Base-by-base conservation (phyloP, 2,329 filamentous ascomycete genomes). In the Mariannaea sp. region DNA sequence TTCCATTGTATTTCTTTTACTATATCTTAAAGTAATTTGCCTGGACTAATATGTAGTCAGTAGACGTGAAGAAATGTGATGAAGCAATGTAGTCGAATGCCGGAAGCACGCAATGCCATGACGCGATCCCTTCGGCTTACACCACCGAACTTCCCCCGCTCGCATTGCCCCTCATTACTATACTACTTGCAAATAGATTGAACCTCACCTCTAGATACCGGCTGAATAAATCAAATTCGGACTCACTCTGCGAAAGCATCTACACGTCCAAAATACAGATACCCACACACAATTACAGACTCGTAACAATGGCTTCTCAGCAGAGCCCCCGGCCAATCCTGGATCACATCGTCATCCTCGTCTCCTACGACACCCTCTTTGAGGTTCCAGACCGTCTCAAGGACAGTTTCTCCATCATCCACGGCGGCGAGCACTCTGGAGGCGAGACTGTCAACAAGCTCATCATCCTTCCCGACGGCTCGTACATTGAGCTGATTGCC, bases 401-500 rank as follows among this genome's bases (percentile, higher is more conserved):
- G 2, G 65, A 77, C 5, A 72, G 78, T 42, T 86, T 89, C 70
- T 80, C 76, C 41, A 70, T 88, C 48, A 77, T 79, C 26, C 75
- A 81, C 2, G 86, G 86, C 48, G 86, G 86, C 29, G 74, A 71
- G 13, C 85, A 88, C 62, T 80, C 82, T 7, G 85, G 85, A 57
- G 79, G 79, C 12, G 74, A 73, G 59, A 88, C 80, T 1, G 80
- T 78, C 55, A 89, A 88, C 70, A 80, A 78, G 36, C 79, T 89
- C 14, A 78, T 88, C 16, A 70, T 86, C 12, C 80, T 89, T 54
- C 63, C 74, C 20, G 85, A 88, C 60, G 86, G 86, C 24, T 79
- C 79, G 17, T 89, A 89, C 70, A 73, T 89, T 47, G 86, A 89
- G 65, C 72, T 88, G 44, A 85, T 88, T 55, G 79, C 83, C 32